A percentile compares a stretch with the other conserved stretches of the same genome.
These are phyloP conservation scores for Tolypocladium ovalisporum DNA, from an alignment of 2,329 filamentous ascomycete genomes.

Conservation along the genomic window DNA sequence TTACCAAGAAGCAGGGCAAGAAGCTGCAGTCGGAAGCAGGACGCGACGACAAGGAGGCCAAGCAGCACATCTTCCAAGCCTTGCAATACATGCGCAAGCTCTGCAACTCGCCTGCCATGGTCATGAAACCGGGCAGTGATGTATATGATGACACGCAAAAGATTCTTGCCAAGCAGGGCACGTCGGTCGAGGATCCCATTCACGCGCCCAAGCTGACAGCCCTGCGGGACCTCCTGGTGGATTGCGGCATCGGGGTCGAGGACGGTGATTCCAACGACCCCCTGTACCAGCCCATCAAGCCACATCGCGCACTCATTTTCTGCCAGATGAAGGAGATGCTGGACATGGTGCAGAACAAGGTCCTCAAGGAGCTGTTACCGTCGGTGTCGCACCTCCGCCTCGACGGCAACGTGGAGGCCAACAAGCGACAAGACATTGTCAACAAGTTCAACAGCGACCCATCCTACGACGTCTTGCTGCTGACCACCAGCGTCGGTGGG, in stretches of 20 bases:
- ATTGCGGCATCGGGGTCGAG: constrained; percentile 88
- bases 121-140: constrained; percentile 88
- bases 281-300: constrained; percentile 75
- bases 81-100: constrained; percentile 99
- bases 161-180: constrained; percentile 67
- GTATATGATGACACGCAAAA: constrained; percentile 82
- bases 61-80: constrained; percentile 98
- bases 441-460: constrained; percentile 98
- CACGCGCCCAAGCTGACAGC: constrained; percentile 92
- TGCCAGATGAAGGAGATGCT: constrained; percentile 99
- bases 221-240: constrained; percentile 85
- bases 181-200: constrained; percentile 68
- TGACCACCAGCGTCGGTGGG: constrained; percentile 92
- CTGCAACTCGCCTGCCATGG: constrained; percentile 92
- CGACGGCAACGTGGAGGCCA: constrained; percentile 86
- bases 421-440: constrained; percentile 91
- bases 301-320: constrained; percentile 91
- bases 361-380: constrained; percentile 82
- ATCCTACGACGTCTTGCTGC: constrained; percentile 83
- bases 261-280: constrained; percentile 48
- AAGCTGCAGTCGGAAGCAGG: constrained; percentile 76
- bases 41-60: constrained; percentile 80
- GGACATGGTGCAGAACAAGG: constrained; percentile 94
- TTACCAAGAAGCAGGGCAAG: constrained; percentile 86
- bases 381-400: constrained; percentile 89